Evolutionary conservation across 129 eudicot species (phyloP).

Genomic region (Lactuca sativa): DNA sequence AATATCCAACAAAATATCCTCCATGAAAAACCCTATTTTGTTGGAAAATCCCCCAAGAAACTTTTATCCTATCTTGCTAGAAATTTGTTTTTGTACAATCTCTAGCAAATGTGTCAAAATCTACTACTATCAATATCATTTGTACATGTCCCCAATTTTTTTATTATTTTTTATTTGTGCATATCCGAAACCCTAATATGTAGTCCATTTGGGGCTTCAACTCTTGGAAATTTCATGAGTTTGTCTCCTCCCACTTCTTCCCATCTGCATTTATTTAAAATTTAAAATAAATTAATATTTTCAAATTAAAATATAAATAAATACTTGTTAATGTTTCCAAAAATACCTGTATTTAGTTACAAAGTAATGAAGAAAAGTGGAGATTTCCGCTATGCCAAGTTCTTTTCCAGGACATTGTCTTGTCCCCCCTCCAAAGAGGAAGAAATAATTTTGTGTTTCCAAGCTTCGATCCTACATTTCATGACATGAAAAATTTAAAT

Average conservation of each 20-base stretch:
- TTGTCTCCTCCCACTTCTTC: conserved; percentile 89
- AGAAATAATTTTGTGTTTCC: conserved; percentile 60
- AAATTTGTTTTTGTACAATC: conserved; percentile 36
- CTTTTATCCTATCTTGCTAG: conserved; percentile 29
- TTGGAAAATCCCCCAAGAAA: neutral
- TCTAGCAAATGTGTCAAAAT: conserved; percentile 36
- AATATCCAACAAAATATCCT: conserved; percentile 6
- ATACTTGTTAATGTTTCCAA: neutral
- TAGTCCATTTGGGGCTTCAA: conserved; percentile 94
- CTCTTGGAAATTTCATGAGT: conserved; percentile 92
- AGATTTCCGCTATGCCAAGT: conserved; percentile 85
- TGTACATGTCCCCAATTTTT: conserved; percentile 35
- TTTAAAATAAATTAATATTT: neutral
- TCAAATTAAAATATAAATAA: neutral
- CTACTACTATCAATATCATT: conserved; percentile 43
- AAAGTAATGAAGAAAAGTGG: conserved; percentile 84
- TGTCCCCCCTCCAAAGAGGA: conserved; percentile 93
- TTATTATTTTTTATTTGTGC: conserved; percentile 39
- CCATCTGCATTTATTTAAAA: conserved; percentile 56
- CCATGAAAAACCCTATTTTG: neutral
- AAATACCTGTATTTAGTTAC: conserved; percentile 77
- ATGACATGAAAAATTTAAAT: neutral
- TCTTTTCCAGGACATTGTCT: conserved; percentile 95
- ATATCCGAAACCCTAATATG: conserved; percentile 66
- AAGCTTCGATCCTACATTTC: conserved; percentile 57